Evolutionary conservation across 2,329 filamentous ascomycete species (phyloP).

Genomic region (Nemania diffusa): DNA sequence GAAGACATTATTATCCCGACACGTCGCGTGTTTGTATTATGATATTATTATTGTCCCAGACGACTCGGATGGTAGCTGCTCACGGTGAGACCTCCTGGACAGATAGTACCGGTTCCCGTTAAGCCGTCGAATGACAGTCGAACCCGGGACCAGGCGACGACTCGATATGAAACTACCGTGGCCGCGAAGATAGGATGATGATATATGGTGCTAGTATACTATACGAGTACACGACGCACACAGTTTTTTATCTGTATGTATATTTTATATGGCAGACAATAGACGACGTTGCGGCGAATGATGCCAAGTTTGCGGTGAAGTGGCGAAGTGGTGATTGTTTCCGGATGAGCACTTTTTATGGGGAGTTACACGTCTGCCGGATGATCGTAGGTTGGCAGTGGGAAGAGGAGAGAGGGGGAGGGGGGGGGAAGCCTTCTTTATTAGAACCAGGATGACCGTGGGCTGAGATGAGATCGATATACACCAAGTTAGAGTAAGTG

Average conservation of each 20-base stretch:
- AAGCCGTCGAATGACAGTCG: constrained; percentile 4
- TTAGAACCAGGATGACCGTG: constrained; percentile 27
- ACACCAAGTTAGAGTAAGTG: constrained; percentile 22
- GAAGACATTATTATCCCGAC: constrained; percentile 30
- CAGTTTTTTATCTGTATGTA: neutral
- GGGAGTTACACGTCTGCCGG: neutral
- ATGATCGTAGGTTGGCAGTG: constrained; percentile 6
- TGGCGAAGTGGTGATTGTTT: constrained; percentile 3
- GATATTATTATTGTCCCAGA: neutral
- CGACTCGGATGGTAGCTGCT: neutral
- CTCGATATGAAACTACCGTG: neutral
- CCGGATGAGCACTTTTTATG: constrained; percentile 6
- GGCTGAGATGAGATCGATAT: constrained; percentile 33
- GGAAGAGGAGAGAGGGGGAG: neutral
- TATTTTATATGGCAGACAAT: neutral
- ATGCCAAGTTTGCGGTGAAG: neutral
- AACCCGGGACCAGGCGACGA: constrained; percentile 3
- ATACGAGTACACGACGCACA: too few species aligned
- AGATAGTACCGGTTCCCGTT: neutral
- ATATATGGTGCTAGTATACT: too few species aligned
- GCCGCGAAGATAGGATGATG: neutral
- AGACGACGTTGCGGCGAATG: neutral
- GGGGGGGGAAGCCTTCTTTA: constrained; percentile 18
- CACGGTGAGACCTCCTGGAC: neutral
- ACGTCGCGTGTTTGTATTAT: constrained; percentile 1